Conservation (phyloP, 1,139 yeast species). For the Spathaspora sp. region DNA sequence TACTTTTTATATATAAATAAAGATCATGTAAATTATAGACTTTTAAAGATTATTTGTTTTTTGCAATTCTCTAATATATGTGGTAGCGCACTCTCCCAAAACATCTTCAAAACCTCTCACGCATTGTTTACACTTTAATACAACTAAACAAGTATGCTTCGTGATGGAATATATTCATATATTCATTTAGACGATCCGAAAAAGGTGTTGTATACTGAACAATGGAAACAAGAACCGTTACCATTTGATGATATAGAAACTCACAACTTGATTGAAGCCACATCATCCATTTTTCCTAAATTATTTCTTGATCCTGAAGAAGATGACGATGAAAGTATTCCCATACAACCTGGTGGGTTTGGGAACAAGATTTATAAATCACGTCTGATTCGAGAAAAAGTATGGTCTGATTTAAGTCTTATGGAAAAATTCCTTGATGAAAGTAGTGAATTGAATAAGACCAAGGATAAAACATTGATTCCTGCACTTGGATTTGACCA, state of each 20-base stretch:
- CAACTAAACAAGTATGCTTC: constrained; percentile 13
- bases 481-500: constrained; percentile 22
- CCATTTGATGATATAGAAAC: constrained; percentile 47
- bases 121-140: no score
- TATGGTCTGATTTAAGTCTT: constrained; percentile 38
- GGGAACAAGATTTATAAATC: constrained; percentile 42
- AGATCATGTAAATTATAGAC: neutral
- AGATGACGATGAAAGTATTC: constrained; percentile 42
- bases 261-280: constrained; percentile 35
- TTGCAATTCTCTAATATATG: no score
- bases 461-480: constrained; percentile 31
- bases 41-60: no score
- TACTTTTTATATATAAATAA: neutral
- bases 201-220: constrained; percentile 42
- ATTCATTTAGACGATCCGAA: constrained; percentile 40
- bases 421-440: constrained; percentile 31
- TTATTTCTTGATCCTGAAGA: constrained; percentile 41
- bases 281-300: constrained; percentile 36
- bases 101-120: no score
- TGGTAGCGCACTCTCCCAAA: no score
- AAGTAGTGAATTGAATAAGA: constrained; percentile 16
- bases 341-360: constrained; percentile 31
- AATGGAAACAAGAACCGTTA: constrained; percentile 43
- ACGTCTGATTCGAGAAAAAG: constrained; percentile 29
- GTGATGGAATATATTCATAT: constrained; percentile 34